phyloP scores from a whole-genome alignment of 2,329 filamentous ascomycete genomes.

The Trichophyton schoenleinii region DNA sequence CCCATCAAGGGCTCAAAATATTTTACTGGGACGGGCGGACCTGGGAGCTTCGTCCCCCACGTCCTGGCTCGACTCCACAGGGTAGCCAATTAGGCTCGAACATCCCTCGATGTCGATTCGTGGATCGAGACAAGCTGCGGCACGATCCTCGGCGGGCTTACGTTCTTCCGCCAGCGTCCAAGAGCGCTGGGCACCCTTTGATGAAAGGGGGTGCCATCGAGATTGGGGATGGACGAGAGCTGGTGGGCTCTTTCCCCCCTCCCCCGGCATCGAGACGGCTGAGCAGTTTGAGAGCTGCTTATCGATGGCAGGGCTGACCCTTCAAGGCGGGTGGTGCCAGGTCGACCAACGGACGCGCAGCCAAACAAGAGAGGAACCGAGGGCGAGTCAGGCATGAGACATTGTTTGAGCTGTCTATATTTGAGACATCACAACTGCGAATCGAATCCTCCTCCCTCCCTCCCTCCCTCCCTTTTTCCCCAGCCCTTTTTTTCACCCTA shows the following conservation, averaged over 20 bases:
- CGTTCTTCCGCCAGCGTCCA: background rate
- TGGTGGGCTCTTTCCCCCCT: background rate
- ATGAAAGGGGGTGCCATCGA: background rate
- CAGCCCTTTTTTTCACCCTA: background rate
- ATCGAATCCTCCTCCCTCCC: too few species aligned
- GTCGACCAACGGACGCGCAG: background rate
- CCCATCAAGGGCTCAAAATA: too few species aligned
- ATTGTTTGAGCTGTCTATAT: background rate
- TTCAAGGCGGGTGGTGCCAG: background rate
- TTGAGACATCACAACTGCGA: background rate
- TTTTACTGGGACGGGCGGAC: too few species aligned
- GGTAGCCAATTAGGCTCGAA: background rate
- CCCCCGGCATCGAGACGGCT: background rate
- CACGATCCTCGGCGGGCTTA: conserved; percentile 1
- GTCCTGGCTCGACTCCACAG: background rate
- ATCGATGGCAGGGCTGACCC: background rate
- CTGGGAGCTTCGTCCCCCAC: background rate
- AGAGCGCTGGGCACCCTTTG: background rate
- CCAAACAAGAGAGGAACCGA: background rate
- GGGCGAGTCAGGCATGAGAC: background rate
- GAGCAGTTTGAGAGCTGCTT: background rate
- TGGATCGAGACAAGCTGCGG: background rate
- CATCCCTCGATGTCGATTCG: conserved; percentile 2
- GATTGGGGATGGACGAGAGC: background rate
- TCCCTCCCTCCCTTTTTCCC: background rate